Evolutionary conservation across 176 grass and related monocot species (phyloP).

Genomic region (Avena insularis): DNA sequence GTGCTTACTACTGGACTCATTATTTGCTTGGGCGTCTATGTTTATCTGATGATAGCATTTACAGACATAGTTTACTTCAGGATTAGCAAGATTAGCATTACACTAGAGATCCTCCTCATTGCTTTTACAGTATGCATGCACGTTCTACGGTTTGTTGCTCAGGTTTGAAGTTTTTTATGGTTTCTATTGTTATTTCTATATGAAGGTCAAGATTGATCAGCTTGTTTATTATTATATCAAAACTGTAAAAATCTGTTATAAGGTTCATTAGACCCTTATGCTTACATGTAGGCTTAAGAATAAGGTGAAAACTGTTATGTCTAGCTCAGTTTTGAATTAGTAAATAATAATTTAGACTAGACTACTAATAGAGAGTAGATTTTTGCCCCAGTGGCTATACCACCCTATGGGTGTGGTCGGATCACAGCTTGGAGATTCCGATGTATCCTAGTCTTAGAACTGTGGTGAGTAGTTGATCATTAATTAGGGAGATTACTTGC

Average conservation of each 20-base stretch:
- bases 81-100: background rate
- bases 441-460: too few species aligned
- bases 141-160: background rate
- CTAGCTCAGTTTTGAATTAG: too few species aligned
- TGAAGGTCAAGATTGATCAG: background rate
- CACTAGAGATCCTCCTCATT: background rate
- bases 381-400: too few species aligned
- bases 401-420: too few species aligned
- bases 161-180: background rate
- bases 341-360: too few species aligned
- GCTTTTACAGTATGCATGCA: slow-evolving; percentile 1
- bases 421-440: too few species aligned
- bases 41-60: background rate
- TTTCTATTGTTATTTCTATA: background rate
- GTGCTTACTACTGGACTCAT: background rate
- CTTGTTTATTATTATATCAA: background rate
- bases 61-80: background rate
- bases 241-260: background rate
- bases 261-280: background rate
- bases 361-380: too few species aligned
- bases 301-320: background rate
- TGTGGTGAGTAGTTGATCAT: too few species aligned
- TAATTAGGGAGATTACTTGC: too few species aligned
- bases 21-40: background rate
- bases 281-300: background rate